Percentiles rank a stretch among this genome's conserved stretches.
These are phyloP conservation scores for Colletotrichum plurivorum DNA, from an alignment of 2,329 filamentous ascomycete species.

Conservation along the genomic window DNA sequence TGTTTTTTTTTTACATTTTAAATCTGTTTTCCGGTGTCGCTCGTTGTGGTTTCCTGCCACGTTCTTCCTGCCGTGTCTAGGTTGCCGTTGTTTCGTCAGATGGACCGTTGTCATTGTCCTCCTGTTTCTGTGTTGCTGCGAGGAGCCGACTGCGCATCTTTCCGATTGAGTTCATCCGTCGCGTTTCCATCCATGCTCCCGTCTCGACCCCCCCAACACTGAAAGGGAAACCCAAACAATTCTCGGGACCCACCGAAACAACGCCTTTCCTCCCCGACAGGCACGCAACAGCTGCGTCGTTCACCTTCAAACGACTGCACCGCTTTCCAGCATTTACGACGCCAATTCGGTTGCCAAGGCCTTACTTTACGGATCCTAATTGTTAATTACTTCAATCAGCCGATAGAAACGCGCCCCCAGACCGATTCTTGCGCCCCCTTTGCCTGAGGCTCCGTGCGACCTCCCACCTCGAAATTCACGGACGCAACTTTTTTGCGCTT, in stretches of 20 bases:
- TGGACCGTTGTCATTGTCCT: conserved; percentile 6
- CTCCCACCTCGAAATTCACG: conserved; percentile 38
- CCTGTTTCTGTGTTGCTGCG: conserved; percentile 16
- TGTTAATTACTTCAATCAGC: conserved; percentile 28
- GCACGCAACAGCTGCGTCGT: conserved; percentile 8
- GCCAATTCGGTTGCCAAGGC: conserved; percentile 16
- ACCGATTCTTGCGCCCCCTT: conserved; percentile 12
- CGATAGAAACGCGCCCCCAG: conserved; percentile 13
- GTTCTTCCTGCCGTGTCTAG: background rate
- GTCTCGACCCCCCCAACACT: background rate
- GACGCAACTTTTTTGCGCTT: conserved; percentile 37
- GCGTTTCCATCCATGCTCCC: background rate
- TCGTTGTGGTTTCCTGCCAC: background rate
- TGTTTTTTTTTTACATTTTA: background rate
- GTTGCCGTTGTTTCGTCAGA: background rate
- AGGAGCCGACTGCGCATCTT: conserved; percentile 19
- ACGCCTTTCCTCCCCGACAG: conserved; percentile 23
- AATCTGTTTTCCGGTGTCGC: conserved; percentile 6
- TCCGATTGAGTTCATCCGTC: conserved; percentile 4
- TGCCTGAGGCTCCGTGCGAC: conserved; percentile 31
- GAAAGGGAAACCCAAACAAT: conserved; percentile 35
- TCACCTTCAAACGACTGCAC: conserved; percentile 8
- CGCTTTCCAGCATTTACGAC: conserved; percentile 23
- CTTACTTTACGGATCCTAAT: conserved; percentile 24
- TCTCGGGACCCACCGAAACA: conserved; percentile 34